phyloP scores from a whole-genome alignment of 202 grass and related monocot genomes.

The Cymbopogon flexuosus region DNA sequence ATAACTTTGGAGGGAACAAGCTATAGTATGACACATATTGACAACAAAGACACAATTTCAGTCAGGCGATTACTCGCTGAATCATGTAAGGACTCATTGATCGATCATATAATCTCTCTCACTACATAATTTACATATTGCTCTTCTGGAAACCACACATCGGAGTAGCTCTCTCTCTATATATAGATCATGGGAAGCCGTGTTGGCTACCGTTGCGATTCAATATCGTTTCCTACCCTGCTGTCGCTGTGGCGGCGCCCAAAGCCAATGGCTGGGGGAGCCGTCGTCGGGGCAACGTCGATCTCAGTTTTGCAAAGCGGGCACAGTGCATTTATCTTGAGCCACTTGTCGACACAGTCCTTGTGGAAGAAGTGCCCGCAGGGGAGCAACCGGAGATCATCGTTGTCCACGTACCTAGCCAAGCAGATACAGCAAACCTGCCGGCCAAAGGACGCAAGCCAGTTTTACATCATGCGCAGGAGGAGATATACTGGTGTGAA shows the following conservation, averaged over 20 bases:
- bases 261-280: conserved; percentile 34
- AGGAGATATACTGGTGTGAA: not conserved
- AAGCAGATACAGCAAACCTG: conserved; percentile 85
- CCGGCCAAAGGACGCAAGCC: not conserved
- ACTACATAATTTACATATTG: conserved; percentile 48
- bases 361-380: conserved; percentile 77
- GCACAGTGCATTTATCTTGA: conserved; percentile 78
- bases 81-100: not conserved
- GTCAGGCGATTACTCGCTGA: not conserved
- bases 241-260: conserved; percentile 44
- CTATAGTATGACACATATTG: conserved; percentile 12
- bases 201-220: conserved; percentile 29
- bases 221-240: conserved; percentile 48
- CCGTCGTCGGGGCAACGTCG: not conserved
- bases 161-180: not conserved
- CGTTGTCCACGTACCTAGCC: conserved; percentile 64
- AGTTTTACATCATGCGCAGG: not conserved
- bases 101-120: not conserved
- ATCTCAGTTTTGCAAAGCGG: conserved; percentile 85
- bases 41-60: not conserved
- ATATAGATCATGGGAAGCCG: not conserved
- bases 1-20: not conserved
- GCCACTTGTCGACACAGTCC: conserved; percentile 88
- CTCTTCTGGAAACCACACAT: not conserved
- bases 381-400: conserved; percentile 74